Percentiles rank a stretch among this genome's conserved stretches.
These are phyloP conservation scores for Ceratobasidium sp. DNA, from an alignment of 1,284 basidiomycete genomes.

Conservation along the genomic window DNA sequence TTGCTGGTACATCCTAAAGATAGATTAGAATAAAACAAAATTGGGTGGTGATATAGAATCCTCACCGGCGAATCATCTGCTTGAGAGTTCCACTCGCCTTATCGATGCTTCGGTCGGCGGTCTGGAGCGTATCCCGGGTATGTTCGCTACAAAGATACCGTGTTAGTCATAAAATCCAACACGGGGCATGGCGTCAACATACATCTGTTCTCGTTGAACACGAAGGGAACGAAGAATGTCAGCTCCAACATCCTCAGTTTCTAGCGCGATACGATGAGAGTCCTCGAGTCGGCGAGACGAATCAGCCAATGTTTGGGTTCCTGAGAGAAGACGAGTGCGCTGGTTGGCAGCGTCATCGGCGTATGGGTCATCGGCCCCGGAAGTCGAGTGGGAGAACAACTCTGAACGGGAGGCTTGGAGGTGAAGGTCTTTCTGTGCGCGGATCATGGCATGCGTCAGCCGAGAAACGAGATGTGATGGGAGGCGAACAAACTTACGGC, in stretches of 20 bases:
- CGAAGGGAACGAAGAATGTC: constrained; percentile 89
- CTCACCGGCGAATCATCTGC: constrained; percentile 66
- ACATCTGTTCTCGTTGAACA: constrained; percentile 90
- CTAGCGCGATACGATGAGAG: constrained; percentile 90
- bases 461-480: background rate
- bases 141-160: constrained; percentile 61
- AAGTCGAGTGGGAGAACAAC: constrained; percentile 54
- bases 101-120: constrained; percentile 64
- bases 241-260: constrained; percentile 95
- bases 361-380: constrained; percentile 81
- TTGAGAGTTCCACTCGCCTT: constrained; percentile 62
- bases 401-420: constrained; percentile 53
- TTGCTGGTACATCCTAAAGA: constrained; percentile 44
- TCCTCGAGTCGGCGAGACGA: constrained; percentile 85
- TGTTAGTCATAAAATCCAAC: background rate
- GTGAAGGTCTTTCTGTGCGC: constrained; percentile 53
- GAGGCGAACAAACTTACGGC: constrained; percentile 52
- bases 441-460: constrained; percentile 6
- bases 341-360: constrained; percentile 58
- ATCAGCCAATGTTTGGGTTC: constrained; percentile 77
- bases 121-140: constrained; percentile 81
- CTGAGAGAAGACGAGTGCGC: constrained; percentile 78
- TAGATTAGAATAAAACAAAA: background rate
- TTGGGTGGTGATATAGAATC: constrained; percentile 36
- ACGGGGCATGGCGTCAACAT: background rate